Percentiles rank a stretch among this genome's conserved stretches.
These are phyloP conservation scores for Aspergillus thermomutatus DNA, from an alignment of 2,329 filamentous ascomycete species.

Conservation along the genomic window DNA sequence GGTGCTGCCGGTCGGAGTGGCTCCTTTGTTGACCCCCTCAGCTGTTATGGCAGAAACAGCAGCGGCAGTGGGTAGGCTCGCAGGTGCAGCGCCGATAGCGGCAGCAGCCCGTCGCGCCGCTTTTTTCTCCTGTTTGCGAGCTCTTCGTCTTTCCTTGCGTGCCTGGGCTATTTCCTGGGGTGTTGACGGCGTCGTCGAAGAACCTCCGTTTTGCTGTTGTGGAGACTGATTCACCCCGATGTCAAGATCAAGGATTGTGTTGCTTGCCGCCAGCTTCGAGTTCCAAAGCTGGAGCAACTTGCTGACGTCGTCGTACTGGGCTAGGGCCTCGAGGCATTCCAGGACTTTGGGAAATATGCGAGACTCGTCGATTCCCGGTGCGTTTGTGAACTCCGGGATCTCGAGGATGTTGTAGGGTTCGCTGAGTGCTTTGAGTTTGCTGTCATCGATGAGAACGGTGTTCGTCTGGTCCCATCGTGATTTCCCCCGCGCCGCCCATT, in stretches of 20 bases:
- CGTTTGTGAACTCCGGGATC: slow-evolving; percentile 69
- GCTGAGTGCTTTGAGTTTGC: slow-evolving; percentile 69
- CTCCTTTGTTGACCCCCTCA: background rate
- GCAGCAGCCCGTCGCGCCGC: background rate
- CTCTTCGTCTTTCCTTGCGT: slow-evolving; percentile 19
- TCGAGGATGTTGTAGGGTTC: slow-evolving; percentile 82
- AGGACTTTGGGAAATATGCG: slow-evolving; percentile 51
- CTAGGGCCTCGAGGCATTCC: slow-evolving; percentile 51
- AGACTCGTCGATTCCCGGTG: slow-evolving; percentile 37
- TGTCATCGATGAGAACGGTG: slow-evolving; percentile 88
- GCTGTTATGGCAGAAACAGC: slow-evolving; percentile 1
- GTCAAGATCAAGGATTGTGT: slow-evolving; percentile 21
- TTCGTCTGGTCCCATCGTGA: slow-evolving; percentile 73
- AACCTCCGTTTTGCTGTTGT: background rate
- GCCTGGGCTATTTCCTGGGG: slow-evolving; percentile 7
- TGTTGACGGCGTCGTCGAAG: background rate
- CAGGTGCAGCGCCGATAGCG: background rate
- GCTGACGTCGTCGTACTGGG: slow-evolving; percentile 49
- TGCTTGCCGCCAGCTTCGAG: slow-evolving; percentile 1
- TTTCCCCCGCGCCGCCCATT: slow-evolving; percentile 34
- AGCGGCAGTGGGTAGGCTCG: background rate
- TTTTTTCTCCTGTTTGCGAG: slow-evolving; percentile 20
- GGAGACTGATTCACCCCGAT: slow-evolving; percentile 9
- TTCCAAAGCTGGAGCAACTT: slow-evolving; percentile 38
- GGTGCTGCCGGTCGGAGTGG: background rate